Percentiles rank a stretch among this genome's conserved stretches.
These are phyloP conservation scores for Phaeosphaeria sp. DNA, from an alignment of 2,329 filamentous ascomycete species.

Conservation along the genomic window DNA sequence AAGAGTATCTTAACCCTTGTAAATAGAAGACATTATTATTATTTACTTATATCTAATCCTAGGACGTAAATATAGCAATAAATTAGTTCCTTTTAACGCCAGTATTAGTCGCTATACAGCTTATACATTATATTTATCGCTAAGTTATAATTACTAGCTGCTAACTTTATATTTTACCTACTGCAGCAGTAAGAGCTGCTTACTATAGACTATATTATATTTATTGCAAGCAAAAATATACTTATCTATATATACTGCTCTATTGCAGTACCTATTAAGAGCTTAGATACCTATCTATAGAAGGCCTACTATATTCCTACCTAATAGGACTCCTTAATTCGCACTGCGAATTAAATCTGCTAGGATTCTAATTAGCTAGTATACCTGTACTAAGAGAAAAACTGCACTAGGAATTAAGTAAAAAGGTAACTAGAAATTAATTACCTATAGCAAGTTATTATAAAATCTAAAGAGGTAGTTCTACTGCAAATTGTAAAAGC, in stretches of 20 bases:
- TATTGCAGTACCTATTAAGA: constrained; percentile 7
- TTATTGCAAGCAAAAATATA: constrained; percentile 10
- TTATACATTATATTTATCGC: background rate
- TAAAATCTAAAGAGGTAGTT: too few relatives aligned
- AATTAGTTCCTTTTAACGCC: constrained; percentile 3
- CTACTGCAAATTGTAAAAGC: too few relatives aligned
- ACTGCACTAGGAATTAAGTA: too few relatives aligned
- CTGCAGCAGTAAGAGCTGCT: constrained; percentile 5
- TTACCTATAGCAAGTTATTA: too few relatives aligned
- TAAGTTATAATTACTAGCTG: background rate
- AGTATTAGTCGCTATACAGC: background rate
- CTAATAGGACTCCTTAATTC: too few relatives aligned
- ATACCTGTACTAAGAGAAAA: too few relatives aligned
- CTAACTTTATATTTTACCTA: background rate
- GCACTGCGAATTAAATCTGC: too few relatives aligned
- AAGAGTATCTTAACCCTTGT: background rate
- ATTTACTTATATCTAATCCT: constrained; percentile 2
- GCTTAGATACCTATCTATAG: constrained; percentile 8
- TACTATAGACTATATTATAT: constrained; percentile 16
- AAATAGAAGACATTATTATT: constrained; percentile 3
- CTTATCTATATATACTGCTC: constrained; percentile 7
- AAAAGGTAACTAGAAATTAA: too few relatives aligned
- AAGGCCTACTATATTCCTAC: too few relatives aligned
- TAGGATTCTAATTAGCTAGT: too few relatives aligned
- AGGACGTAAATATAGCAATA: constrained; percentile 4